A percentile compares a stretch with the other conserved stretches of the same genome.
Conservation (phyloP, 129 eudicot species). For the Lactuca saligna region DNA sequence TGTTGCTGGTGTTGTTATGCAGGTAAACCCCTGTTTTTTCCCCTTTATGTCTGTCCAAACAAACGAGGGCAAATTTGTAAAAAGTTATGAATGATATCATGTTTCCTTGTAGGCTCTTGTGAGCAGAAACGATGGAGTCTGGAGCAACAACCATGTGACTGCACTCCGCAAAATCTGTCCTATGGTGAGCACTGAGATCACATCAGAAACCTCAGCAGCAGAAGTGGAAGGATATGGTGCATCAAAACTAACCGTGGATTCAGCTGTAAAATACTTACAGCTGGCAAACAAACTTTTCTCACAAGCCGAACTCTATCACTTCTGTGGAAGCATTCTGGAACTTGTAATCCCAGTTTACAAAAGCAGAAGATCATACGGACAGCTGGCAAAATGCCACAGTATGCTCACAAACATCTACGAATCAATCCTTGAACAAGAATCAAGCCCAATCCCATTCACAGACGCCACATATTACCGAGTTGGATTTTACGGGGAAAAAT, state of each 20-base stretch:
- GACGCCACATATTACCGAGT: constrained; percentile 98
- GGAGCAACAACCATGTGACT: constrained; percentile 81
- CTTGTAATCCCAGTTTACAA: constrained; percentile 93
- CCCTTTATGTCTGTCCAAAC: no score
- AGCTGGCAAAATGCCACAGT: constrained; percentile 93
- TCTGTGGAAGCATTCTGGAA: constrained; percentile 88
- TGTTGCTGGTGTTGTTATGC: constrained; percentile 99
- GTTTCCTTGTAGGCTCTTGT: constrained; percentile 77
- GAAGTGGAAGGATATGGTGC: constrained; percentile 99
- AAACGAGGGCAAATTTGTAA: no score
- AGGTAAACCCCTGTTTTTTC: constrained; percentile 37
- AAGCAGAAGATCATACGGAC: constrained; percentile 84
- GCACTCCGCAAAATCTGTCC: constrained; percentile 95
- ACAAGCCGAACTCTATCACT: constrained; percentile 91
- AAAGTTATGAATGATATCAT: neutral
- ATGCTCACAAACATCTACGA: constrained; percentile 92
- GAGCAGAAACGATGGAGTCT: constrained; percentile 90
- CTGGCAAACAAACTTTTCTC: constrained; percentile 98
- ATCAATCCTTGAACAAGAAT: constrained; percentile 94
- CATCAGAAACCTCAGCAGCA: constrained; percentile 93
- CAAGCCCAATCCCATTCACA: constrained; percentile 92
- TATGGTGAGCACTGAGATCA: constrained; percentile 86
- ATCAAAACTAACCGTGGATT: constrained; percentile 95
- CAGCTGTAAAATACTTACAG: constrained; percentile 93
- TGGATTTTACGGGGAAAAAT: constrained; percentile 92